phyloP scores from a whole-genome alignment of 2,329 filamentous ascomycete species.

The Ophiostoma himal-ulmi region DNA sequence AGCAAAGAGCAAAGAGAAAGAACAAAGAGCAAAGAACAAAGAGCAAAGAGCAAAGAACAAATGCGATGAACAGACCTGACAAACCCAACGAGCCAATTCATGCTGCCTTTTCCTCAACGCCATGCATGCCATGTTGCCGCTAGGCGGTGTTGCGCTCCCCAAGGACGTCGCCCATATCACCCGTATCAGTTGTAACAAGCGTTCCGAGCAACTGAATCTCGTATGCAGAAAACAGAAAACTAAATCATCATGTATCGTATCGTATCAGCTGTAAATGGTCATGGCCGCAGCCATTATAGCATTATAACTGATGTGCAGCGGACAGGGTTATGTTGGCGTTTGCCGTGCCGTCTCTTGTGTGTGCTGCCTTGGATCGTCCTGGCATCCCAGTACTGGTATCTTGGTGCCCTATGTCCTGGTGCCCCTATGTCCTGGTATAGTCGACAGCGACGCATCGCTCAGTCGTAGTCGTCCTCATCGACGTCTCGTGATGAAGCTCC shows the following conservation, averaged over 20 bases:
- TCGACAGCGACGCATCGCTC: not conserved
- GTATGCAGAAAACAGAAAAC: not conserved
- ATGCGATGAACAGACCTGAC: not conserved
- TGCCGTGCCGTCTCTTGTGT: not conserved
- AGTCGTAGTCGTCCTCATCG: constrained; percentile 42
- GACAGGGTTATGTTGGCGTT: not conserved
- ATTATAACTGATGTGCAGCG: not conserved
- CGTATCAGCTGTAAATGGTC: not conserved
- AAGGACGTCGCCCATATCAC: not conserved
- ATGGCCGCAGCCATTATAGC: not conserved
- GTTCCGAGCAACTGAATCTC: not conserved
- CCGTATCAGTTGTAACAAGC: not conserved
- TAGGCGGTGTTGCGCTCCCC: not conserved
- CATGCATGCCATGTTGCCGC: not conserved
- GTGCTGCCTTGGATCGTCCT: not conserved
- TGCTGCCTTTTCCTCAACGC: constrained; percentile 2
- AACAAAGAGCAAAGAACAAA: too few relatives aligned
- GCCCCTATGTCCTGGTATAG: not conserved
- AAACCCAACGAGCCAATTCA: not conserved
- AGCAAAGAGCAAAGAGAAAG: not conserved
- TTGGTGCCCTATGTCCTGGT: not conserved
- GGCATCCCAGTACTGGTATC: not conserved
- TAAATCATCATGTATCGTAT: not conserved
- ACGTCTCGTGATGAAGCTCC: constrained; percentile 18
- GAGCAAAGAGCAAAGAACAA: not conserved